Base-by-base conservation (phyloP, 2,329 filamentous ascomycete species). In the Rhynchosporium graminicola region DNA sequence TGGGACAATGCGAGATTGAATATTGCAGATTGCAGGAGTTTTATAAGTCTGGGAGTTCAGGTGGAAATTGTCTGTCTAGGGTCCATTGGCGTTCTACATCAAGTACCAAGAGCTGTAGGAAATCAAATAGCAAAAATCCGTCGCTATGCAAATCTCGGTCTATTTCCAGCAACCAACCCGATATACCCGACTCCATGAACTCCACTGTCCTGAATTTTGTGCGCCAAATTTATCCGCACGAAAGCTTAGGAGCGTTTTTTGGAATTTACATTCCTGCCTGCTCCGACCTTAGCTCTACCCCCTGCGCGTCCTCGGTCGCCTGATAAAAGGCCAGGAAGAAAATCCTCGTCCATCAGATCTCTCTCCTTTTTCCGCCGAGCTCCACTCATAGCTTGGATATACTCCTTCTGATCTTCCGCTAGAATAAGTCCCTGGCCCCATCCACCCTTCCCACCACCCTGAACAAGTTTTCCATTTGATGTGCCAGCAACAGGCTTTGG, bases 351-450 rank as follows among this genome's bases (percentile, higher is more conserved):
- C 94, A 98, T 96, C 61, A 97, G 78, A 76, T 97, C 92, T 73
- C 86, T 87, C 74, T 90, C 86, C 72, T 87, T 88, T 59, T 79
- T 80, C 70, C 89, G 85, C 70, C 83, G 84, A 73, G 89, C 84
- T 69, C 87, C 83, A 3, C 82, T 83, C 15, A 84, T 75, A 59
- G 87, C 87, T 67, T 83, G 80, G 47, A 84, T 76, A 76, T 90
- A 98, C 79, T 99, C 95, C 79, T 96, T 97, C 80, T 99, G 95
- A 75, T 99, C 95, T 77, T 97, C 94, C 0, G 92, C 87, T 9
- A 99, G 79, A 59, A 99, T 91, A 67, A 99, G 79, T 42, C 88
- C 87, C 46, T 84, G 83, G 9, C 93, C 94, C 91, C 95, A 98
- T 15, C 92, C 92, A 47, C 87, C 86, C 77, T 96, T 90, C 0